phyloP scores from a whole-genome alignment of 2,329 filamentous ascomycete genomes.

The Pseudogymnoascus sp. region DNA sequence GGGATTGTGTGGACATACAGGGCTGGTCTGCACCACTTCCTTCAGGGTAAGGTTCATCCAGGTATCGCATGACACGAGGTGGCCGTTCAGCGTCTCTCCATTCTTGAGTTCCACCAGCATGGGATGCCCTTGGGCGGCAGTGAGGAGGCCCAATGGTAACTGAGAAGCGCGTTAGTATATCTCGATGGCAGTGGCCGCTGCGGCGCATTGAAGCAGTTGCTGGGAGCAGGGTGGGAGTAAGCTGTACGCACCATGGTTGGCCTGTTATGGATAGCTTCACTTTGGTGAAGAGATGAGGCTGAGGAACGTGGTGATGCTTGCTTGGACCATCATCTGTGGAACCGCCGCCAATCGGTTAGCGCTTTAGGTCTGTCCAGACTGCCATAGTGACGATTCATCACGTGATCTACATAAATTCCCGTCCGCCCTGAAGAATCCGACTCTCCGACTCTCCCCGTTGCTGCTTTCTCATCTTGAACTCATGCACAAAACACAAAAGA shows the following conservation, averaged over 20 bases:
- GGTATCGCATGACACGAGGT: conserved; percentile 93
- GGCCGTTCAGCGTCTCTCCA: conserved; percentile 93
- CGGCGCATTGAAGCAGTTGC: background rate
- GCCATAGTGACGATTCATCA: background rate
- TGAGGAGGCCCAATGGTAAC: conserved; percentile 76
- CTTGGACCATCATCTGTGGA: background rate
- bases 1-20: conserved; percentile 42
- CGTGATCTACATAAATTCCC: background rate
- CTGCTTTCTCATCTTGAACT: background rate
- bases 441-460: background rate
- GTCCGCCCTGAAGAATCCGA: too few relatives aligned
- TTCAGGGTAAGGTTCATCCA: conserved; percentile 99
- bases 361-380: background rate
- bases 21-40: conserved; percentile 93
- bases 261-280: conserved; percentile 7
- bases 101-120: conserved; percentile 98
- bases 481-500: background rate
- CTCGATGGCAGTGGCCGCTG: background rate
- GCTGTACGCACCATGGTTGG: conserved; percentile 4
- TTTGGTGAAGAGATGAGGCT: background rate
- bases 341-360: background rate
- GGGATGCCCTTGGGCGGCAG: conserved; percentile 91
- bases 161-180: conserved; percentile 25
- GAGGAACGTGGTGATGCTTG: conserved; percentile 4
- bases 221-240: background rate